Conservation (phyloP, 1,284 basidiomycete genomes). For the Pascua guehoae region DNA sequence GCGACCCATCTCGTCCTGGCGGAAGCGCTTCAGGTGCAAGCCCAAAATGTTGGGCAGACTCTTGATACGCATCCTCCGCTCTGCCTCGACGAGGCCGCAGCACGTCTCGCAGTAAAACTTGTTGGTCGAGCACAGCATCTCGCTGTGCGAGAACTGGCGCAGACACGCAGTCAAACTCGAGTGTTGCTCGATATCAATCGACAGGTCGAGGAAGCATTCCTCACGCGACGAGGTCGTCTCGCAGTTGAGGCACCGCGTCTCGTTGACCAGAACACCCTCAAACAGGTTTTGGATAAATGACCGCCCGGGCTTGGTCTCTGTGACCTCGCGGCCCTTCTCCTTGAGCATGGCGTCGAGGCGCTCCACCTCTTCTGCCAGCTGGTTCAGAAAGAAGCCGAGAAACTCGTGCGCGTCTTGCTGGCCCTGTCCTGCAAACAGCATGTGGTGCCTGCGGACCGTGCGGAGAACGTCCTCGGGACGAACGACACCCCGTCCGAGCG, state of each 20-base stretch:
- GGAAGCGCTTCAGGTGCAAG: slow-evolving; percentile 95
- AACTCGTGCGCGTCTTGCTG: slow-evolving; percentile 98
- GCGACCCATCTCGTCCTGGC: slow-evolving; percentile 80
- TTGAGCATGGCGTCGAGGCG: slow-evolving; percentile 54
- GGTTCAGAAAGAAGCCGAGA: slow-evolving; percentile 88
- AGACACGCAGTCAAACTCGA: slow-evolving; percentile 92
- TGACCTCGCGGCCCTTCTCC: slow-evolving; percentile 24
- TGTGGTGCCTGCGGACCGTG: slow-evolving; percentile 83
- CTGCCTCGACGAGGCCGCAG: slow-evolving; percentile 93
- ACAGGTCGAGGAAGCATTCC: slow-evolving; percentile 92
- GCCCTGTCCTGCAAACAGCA: slow-evolving; percentile 76
- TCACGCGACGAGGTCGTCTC: slow-evolving; percentile 97
- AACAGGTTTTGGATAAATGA: slow-evolving; percentile 90
- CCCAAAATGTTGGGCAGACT: slow-evolving; percentile 89
- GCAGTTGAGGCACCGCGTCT: slow-evolving; percentile 94
- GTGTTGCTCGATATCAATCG: slow-evolving; percentile 97
- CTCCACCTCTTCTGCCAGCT: slow-evolving; percentile 87
- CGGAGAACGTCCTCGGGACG: slow-evolving; percentile 84
- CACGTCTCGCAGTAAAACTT: slow-evolving; percentile 99
- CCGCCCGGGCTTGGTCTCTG: slow-evolving; percentile 46
- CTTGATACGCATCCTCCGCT: slow-evolving; percentile 99
- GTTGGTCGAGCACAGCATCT: slow-evolving; percentile 96
- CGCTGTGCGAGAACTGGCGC: slow-evolving; percentile 91
- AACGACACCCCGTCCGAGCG: slow-evolving; percentile 71
- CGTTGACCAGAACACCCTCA: slow-evolving; percentile 89